Evolutionary conservation across 176 grass and related monocot genomes (phyloP), one percentile per base, ranked within the genome.

Genomic region (Dendrocalamus sinicus): DNA sequence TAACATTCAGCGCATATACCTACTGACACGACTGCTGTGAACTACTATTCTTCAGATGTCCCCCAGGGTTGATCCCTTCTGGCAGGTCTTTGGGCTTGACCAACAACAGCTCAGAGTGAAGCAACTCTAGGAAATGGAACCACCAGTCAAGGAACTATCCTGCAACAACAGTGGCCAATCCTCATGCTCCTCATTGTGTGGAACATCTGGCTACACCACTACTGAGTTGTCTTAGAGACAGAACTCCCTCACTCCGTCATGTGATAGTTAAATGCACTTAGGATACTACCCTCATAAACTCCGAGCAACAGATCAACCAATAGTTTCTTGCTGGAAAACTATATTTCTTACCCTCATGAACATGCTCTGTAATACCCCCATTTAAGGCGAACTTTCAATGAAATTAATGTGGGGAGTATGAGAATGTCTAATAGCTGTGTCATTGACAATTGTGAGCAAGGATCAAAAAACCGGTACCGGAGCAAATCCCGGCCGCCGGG

Each of bases 281-380:
- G 26, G 20, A 40, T 61, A 43, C 55, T 45, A 66, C 48, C 8
- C 15, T 62, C 52, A 78, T 61, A 63, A 5, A 28, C 3, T 46
- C 43, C 0, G 11, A 58, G 12, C 5, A 67, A 86, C 28, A 74
- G 10, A 67, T 57, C n/a, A 75, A 26, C 51, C 60, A 67, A 39
- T 75, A 80, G 50, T 75, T 74, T 72, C 48, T 81, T 70, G 28
- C 37, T 68, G 35, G 30, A 58, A 76, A 69, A 9, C 15, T 68
- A 11, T 50, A 14, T 66, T 66, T 53, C 24, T 16, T 43, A 44
- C 3, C 15, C 52, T 72, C 67, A 20, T 83, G 64, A 78, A 64
- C 10, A 32, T 1, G 10, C 23, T 74, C 62, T 44, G 13, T 66
- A 73, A 41, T 8, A 45, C 12, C 26, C 12, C 19, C 43, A 61